Conservation (phyloP, 2,329 filamentous ascomycete genomes). For the Phyllosticta capitalensis region DNA sequence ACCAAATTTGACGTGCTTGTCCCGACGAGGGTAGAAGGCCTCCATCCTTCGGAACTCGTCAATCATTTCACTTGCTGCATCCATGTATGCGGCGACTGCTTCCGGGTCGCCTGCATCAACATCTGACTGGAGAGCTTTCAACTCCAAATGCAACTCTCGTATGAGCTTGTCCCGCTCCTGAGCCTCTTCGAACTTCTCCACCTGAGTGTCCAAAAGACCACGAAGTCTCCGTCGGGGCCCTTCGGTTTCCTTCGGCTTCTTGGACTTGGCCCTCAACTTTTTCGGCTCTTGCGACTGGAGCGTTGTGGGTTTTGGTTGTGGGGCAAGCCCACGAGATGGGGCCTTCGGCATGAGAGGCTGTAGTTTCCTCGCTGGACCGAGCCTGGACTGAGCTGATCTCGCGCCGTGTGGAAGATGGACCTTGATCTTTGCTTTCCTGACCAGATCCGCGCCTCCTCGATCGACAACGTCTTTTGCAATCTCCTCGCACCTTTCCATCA, state of each 20-base stretch:
- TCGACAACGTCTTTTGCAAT: constrained; percentile 59
- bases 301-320: constrained; percentile 3
- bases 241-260: background rate
- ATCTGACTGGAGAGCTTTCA: constrained; percentile 31
- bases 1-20: constrained; percentile 34
- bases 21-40: constrained; percentile 46
- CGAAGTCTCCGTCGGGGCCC: constrained; percentile 6
- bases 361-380: background rate
- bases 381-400: background rate
- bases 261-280: background rate
- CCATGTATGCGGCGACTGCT: constrained; percentile 47
- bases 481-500: constrained; percentile 43
- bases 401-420: constrained; percentile 3
- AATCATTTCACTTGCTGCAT: constrained; percentile 48
- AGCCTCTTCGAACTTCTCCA: constrained; percentile 14
- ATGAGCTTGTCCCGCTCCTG: constrained; percentile 29
- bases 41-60: constrained; percentile 52
- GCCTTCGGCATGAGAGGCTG: background rate
- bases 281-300: constrained; percentile 6
- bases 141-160: constrained; percentile 33
- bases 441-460: constrained; percentile 40
- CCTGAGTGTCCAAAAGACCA: constrained; percentile 3
- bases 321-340: background rate
- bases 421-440: constrained; percentile 35
- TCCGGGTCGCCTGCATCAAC: constrained; percentile 42